A percentile compares a stretch with the other conserved stretches of the same genome.
These are phyloP conservation scores for Cladophialophora exuberans DNA, from an alignment of 2,329 filamentous ascomycete species.

Conservation along the genomic window DNA sequence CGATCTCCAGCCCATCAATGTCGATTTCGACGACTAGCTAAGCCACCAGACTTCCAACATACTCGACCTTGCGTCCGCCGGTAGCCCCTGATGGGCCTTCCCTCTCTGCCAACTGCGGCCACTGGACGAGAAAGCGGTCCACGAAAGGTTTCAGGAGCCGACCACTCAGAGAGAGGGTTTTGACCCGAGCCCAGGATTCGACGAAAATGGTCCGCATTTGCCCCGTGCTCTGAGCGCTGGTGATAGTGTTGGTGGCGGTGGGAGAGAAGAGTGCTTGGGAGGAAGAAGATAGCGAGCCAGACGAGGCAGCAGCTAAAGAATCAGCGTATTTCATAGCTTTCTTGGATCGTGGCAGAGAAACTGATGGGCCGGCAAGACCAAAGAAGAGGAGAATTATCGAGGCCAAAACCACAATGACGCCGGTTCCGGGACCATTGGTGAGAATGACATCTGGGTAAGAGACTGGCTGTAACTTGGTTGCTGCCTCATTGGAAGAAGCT, in stretches of 20 bases:
- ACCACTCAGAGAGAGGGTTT: slow-evolving; percentile 80
- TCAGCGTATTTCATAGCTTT: slow-evolving; percentile 15
- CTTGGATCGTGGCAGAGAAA: slow-evolving; percentile 37
- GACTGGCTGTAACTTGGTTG: no score
- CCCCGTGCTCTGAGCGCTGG: slow-evolving; percentile 1
- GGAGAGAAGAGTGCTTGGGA: no score
- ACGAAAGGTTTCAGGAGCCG: slow-evolving; percentile 72
- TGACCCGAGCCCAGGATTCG: slow-evolving; percentile 89
- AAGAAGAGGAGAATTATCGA: slow-evolving; percentile 60
- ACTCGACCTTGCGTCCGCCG: slow-evolving; percentile 23
- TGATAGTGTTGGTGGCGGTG: background rate
- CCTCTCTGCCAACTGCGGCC: slow-evolving; percentile 62
- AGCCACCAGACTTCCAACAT: slow-evolving; percentile 29
- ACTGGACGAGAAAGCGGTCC: slow-evolving; percentile 83
- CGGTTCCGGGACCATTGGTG: slow-evolving; percentile 87
- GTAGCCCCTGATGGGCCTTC: no score
- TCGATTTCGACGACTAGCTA: slow-evolving; percentile 4
- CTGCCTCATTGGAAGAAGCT: no score
- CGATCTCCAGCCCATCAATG: background rate
- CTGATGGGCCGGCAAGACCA: slow-evolving; percentile 35
- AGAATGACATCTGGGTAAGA: slow-evolving; percentile 74
- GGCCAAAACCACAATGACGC: slow-evolving; percentile 72
- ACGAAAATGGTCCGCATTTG: slow-evolving; percentile 79
- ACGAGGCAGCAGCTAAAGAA: no score
- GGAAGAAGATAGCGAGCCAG: background rate